Evolutionary conservation across 1,284 basidiomycete species (phyloP), one percentile per base, ranked within the genome.

Genomic region (Ganoderma multipileum): DNA sequence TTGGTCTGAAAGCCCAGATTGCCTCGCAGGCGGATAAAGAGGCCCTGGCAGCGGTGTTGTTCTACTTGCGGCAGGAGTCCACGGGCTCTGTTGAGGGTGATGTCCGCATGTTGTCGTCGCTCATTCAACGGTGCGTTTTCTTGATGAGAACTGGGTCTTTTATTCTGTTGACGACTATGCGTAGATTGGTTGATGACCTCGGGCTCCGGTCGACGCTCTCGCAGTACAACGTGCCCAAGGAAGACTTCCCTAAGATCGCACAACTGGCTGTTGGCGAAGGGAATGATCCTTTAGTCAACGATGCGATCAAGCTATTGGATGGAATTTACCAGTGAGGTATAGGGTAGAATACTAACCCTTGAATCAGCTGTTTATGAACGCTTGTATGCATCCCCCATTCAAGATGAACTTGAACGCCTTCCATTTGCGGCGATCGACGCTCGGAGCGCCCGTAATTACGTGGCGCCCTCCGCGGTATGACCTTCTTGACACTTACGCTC

Each of bases 61-160:
- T 86, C 74, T 85, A 91, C 75, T 80, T 92, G 30, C 81, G 81
- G 36, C 80, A 88, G 70, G 83, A 88, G 2, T 83, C 85, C n/a
- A 89, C 88, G 0, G 89, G 89, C 41, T 84, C 86, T 0, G 67
- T 87, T 18, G 88, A 90, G 5, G 86, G 84, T 38, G 91, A 93
- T 73, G 82, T 90, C 44, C 80, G 76, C 54, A 83, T 81, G 68
- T 79, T 93, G 28, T 85, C 89, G 2, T 77, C 75, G 7, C 79
- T 85, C 64, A 90, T 94, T 65, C 80, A 85, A 26, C 78, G 81
- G 90, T 91, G 74, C 64, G 87, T 79, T 26, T 58, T 11, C 57
- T 52, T 58, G 41, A 2, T 9, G 36, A 23, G 1, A 30, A 38
- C 7, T 16, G 41, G 42, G 7, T 30, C 33, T 54, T 57, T 23